A percentile compares a stretch with the other conserved stretches of the same genome.
phyloP scores from a whole-genome alignment of 2,329 filamentous ascomycete genomes.

The Claviceps arundinis region DNA sequence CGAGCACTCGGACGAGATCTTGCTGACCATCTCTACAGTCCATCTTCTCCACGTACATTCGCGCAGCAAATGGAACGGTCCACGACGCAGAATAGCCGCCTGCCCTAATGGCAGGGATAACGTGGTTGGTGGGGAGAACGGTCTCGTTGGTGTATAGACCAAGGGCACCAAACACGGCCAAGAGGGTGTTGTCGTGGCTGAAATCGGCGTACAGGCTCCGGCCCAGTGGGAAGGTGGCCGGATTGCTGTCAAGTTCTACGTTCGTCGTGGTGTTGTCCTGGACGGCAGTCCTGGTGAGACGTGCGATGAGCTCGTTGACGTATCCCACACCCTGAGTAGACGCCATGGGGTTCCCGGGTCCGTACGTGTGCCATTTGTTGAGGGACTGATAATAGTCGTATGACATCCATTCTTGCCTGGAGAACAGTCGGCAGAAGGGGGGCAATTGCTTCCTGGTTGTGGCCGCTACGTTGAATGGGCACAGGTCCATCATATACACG shows the following conservation, averaged over 20 bases:
- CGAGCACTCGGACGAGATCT: constrained; percentile 63
- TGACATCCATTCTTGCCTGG: constrained; percentile 54
- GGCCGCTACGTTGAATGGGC: constrained; percentile 72
- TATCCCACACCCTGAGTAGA: constrained; percentile 80
- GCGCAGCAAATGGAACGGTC: constrained; percentile 68
- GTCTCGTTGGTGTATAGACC: constrained; percentile 60
- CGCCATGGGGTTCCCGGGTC: constrained; percentile 63
- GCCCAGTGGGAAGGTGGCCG: constrained; percentile 60
- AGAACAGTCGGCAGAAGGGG: constrained; percentile 66
- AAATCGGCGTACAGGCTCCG: constrained; percentile 72
- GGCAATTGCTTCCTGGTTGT: constrained; percentile 38
- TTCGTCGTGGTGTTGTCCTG: constrained; percentile 65
- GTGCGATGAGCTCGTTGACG: constrained; percentile 74
- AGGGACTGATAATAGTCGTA: constrained; percentile 75
- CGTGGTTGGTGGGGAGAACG: constrained; percentile 36
- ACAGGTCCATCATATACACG: constrained; percentile 74
- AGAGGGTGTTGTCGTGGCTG: constrained; percentile 83
- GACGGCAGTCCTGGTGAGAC: constrained; percentile 58
- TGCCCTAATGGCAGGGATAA: constrained; percentile 36
- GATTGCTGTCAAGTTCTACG: constrained; percentile 54
- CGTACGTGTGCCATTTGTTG: constrained; percentile 75
- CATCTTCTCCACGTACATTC: constrained; percentile 85
- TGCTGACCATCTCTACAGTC: constrained; percentile 42
- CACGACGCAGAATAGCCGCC: constrained; percentile 63
- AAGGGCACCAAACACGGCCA: constrained; percentile 59